phyloP scores from a whole-genome alignment of 1,139 yeast genomes.

The Scheffersomyces parashehatae region DNA sequence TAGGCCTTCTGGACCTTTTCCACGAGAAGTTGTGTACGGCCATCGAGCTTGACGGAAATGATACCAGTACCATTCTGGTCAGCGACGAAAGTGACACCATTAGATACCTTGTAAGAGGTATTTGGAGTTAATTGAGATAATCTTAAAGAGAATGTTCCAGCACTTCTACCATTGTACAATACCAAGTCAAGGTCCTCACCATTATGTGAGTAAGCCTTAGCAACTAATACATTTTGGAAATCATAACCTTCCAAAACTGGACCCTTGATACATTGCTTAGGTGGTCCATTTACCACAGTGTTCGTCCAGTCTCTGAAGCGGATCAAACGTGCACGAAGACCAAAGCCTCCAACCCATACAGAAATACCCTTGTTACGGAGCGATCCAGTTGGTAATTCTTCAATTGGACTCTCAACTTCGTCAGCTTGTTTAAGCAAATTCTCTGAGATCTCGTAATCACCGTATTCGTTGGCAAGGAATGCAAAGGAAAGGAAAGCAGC shows the following conservation, averaged over 20 bases:
- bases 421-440: conserved; percentile 6
- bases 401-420: conserved; percentile 5
- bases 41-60: conserved; percentile 3
- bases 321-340: conserved; percentile 3
- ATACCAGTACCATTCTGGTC: conserved; percentile 2
- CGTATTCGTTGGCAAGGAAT: conserved; percentile 5
- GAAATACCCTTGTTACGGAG: conserved; percentile 2
- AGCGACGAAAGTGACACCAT: conserved; percentile 1
- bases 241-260: conserved; percentile 5
- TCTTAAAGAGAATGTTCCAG: conserved; percentile 3
- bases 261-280: conserved; percentile 2
- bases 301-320: conserved; percentile 4
- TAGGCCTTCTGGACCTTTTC: conserved; percentile 2
- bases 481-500: conserved; percentile 6
- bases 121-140: conserved; percentile 3
- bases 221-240: conserved; percentile 6
- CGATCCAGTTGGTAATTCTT: conserved; percentile 6
- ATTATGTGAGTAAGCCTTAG: conserved; percentile 4
- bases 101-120: conserved; percentile 1
- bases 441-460: conserved; percentile 4
- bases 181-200: conserved; percentile 5
- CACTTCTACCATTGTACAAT: conserved; percentile 4
- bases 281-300: conserved; percentile 3
- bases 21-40: conserved; percentile 2
- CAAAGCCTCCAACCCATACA: conserved; percentile 2